Conservation (phyloP, 495 filamentous ascomycete genomes). For the Sabuloglossum arenarium region DNA sequence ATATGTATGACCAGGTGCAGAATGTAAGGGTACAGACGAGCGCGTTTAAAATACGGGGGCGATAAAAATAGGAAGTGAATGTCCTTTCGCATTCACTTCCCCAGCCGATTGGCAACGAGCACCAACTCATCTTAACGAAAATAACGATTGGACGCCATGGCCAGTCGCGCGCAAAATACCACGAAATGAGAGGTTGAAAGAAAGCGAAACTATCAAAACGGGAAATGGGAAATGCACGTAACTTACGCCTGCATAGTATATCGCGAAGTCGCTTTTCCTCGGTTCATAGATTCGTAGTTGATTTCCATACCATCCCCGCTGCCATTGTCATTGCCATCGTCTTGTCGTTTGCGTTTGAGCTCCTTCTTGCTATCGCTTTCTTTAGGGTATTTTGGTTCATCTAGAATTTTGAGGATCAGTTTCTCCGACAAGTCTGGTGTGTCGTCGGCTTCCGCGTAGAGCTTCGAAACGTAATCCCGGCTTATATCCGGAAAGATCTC, state of each 20-base stretch:
- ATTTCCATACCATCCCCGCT: no score
- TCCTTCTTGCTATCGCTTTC: constrained; percentile 16
- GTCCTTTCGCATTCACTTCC: neutral
- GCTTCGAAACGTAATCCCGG: constrained; percentile 19
- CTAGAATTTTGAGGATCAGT: constrained; percentile 25
- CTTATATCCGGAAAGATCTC: constrained; percentile 30
- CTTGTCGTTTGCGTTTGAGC: constrained; percentile 22
- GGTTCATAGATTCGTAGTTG: neutral
- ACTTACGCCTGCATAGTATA: neutral
- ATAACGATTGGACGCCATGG: neutral
- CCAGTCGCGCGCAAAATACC: neutral
- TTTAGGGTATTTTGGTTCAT: constrained; percentile 24
- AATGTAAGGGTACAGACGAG: neutral
- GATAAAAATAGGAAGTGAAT: neutral
- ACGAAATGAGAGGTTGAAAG: neutral
- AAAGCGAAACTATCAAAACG: neutral
- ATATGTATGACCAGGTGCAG: neutral
- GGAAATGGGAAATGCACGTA: neutral
- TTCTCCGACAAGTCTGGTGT: constrained; percentile 4
- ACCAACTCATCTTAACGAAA: neutral
- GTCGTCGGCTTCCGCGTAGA: constrained; percentile 15
- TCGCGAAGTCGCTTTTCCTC: neutral
- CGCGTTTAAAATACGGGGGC: neutral
- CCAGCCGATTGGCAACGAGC: neutral
- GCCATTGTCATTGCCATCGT: constrained; percentile 4